Base-by-base conservation (phyloP, 2,329 filamentous ascomycete species). In the Lizonia empirigonia region DNA sequence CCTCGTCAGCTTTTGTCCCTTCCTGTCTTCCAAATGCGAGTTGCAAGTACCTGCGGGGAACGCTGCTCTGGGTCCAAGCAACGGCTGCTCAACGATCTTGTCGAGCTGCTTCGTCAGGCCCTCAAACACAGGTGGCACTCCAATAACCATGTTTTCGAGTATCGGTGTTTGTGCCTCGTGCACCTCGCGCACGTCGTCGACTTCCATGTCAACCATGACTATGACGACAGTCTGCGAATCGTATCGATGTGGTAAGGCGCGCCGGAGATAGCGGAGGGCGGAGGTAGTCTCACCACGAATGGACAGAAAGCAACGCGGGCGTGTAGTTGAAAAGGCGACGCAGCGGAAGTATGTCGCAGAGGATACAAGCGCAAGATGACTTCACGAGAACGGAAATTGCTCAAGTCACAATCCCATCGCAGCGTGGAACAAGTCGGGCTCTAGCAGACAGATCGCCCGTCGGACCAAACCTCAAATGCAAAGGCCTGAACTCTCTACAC, bases 101-200 rank as follows among this genome's bases (percentile, higher is more conserved):
- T 67, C 63, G 26, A 72, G 51, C 48, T 72, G 62, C 50, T 59
- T 65, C 18, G 67, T 72, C 45, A 73, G 55, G 9, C 68, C 67
- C 38, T 67, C 64, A 45, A 72, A 73, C 4, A 72, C 70, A 19
- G 70, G 70, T 19, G 68, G 70, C 22, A 71, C 67, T 50, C 67
- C 67, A n/a, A 67, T 56, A 18, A 69, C 67, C 69, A 74, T 71
- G 19, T 71, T 70, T 55, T 72, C 70, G 18, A 70, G 51, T 26
- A 72, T 49, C 12, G 69, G 68, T 50, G 70, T 71, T 42, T 67
- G 63, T 23, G 49, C 42, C 22, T 52, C 49, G 38, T 65, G 64
- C 24, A 64, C 58, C 34, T 69, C 67, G 39, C 65, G 47, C 9
- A 58, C 41, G 40, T 56, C 50, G 46, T 67, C 58, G 33, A 15